phyloP scores from a whole-genome alignment of 2,329 filamentous ascomycete species.

The Neofusicoccum sp. region DNA sequence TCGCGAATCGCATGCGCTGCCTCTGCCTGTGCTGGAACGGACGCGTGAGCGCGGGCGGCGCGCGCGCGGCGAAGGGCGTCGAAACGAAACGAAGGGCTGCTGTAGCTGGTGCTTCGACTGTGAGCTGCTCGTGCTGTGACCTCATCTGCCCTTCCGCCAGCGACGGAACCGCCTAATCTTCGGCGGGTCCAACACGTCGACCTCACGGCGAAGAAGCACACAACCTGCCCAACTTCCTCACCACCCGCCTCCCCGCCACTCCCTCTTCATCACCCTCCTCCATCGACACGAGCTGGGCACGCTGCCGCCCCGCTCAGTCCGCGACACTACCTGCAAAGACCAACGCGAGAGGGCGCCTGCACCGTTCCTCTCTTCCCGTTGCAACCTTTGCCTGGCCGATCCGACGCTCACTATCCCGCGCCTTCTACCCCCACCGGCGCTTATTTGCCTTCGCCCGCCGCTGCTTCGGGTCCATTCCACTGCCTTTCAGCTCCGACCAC shows the following conservation, averaged over 20 bases:
- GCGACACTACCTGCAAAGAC: not conserved
- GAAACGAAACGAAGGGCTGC: not conserved
- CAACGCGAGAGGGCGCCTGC: conserved; percentile 22
- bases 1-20: conserved; percentile 4
- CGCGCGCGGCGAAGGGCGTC: not conserved
- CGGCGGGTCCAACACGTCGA: conserved; percentile 16
- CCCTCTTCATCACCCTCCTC: conserved; percentile 9
- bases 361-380: conserved; percentile 22
- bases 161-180: not conserved
- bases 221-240: conserved; percentile 21
- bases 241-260: conserved; percentile 24
- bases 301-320: not conserved
- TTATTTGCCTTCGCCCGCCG: not conserved
- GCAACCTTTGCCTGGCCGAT: conserved; percentile 19
- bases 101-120: not conserved
- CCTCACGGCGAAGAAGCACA: conserved; percentile 24
- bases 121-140: conserved; percentile 17
- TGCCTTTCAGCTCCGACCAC: conserved; percentile 11
- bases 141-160: conserved; percentile 6
- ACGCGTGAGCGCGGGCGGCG: not conserved
- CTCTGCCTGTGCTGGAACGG: not conserved
- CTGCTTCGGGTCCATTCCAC: not conserved
- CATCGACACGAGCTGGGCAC: conserved; percentile 18
- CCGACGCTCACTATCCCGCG: conserved; percentile 13
- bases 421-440: conserved; percentile 4